A percentile compares a stretch with the other conserved stretches of the same genome.
Conservation (phyloP, 352 stramenopile genomes). For the Thraustotheca clavata region DNA sequence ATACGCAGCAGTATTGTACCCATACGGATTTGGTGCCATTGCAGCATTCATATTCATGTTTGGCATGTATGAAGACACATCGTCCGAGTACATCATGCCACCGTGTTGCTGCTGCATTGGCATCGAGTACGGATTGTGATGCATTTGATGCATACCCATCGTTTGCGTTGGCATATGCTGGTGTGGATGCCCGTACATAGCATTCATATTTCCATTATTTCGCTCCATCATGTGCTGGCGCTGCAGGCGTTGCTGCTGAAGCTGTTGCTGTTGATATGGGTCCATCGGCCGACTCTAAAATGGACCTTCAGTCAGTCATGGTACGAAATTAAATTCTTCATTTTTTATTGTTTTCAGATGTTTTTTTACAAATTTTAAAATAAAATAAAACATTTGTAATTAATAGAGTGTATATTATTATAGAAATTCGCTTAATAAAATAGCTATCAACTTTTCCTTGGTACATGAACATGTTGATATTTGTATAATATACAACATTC, state of each 20-base stretch:
- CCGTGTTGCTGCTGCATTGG: neutral
- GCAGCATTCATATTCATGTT: neutral
- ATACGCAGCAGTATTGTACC: neutral
- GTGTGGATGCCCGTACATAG: neutral
- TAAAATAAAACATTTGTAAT: no score
- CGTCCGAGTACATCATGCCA: constrained; percentile 14
- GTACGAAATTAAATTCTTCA: neutral
- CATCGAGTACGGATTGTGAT: neutral
- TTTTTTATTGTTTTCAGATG: no score
- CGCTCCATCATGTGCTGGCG: neutral
- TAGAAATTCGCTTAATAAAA: neutral
- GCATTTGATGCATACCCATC: constrained; percentile 18
- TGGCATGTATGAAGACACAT: neutral
- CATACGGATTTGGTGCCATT: neutral
- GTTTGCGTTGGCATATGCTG: neutral
- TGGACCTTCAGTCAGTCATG: constrained; percentile 3
- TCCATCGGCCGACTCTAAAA: constrained; percentile 15
- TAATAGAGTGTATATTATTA: no score
- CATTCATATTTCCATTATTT: neutral
- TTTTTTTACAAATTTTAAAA: no score
- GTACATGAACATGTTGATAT: no score
- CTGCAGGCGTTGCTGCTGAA: constrained; percentile 12
- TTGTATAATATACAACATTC: no score
- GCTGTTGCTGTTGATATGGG: constrained; percentile 13
- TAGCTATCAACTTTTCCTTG: neutral